These are phyloP conservation scores for Nemania serpens DNA, from an alignment of 2,329 filamentous ascomycete genomes.

Conservation along the genomic window DNA sequence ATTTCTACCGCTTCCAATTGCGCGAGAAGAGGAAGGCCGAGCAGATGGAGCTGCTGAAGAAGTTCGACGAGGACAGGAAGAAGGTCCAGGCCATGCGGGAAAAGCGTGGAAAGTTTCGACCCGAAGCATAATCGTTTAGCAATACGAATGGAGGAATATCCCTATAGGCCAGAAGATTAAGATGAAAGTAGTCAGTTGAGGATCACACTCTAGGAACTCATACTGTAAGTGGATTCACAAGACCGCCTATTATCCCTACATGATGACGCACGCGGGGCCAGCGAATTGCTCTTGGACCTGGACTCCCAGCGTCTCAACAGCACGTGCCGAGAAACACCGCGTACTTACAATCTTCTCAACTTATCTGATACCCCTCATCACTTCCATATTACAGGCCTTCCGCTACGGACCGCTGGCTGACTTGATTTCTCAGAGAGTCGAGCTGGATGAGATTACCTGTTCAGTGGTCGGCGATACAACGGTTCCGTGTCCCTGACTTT, in stretches of 20 bases:
- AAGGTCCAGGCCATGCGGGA: constrained; percentile 73
- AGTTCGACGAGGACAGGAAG: constrained; percentile 77
- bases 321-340: constrained; percentile 67
- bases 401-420: constrained; percentile 9
- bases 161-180: background rate
- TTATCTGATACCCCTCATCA: constrained; percentile 53
- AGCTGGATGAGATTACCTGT: background rate
- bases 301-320: constrained; percentile 21
- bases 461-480: background rate
- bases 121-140: constrained; percentile 47
- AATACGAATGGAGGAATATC: background rate
- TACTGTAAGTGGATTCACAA: constrained; percentile 21
- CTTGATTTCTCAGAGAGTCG: background rate
- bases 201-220: background rate
- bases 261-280: constrained; percentile 62
- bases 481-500: too few species aligned
- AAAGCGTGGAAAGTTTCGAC: constrained; percentile 65
- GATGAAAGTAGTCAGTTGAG: background rate
- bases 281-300: constrained; percentile 45
- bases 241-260: constrained; percentile 26
- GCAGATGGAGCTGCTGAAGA: constrained; percentile 69
- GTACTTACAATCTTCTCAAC: constrained; percentile 67
- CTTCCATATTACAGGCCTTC: background rate
- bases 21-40: constrained; percentile 78
- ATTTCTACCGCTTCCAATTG: constrained; percentile 86